These are phyloP conservation scores for Rhodotorula kratochvilovae DNA, from an alignment of 768 basidiomycete species.

Conservation along the genomic window DNA sequence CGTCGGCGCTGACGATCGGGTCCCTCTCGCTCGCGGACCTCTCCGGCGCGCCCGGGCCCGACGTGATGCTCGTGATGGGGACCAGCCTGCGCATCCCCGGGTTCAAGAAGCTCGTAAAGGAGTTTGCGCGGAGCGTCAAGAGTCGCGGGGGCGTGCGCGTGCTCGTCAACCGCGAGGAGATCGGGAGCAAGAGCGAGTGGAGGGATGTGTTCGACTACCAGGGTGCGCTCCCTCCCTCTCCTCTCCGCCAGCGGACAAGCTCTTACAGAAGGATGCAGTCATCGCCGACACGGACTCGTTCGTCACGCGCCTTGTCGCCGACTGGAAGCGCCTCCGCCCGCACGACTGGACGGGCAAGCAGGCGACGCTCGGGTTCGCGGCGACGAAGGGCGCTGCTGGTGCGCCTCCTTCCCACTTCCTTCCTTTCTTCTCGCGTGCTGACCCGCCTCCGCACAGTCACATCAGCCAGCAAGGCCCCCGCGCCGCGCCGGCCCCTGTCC, in stretches of 20 bases:
- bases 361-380: slow-evolving; percentile 56
- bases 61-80: slow-evolving; percentile 93
- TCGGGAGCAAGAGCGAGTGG: slow-evolving; percentile 69
- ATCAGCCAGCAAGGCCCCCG: neutral
- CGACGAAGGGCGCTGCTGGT: neutral
- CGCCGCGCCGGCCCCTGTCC: neutral
- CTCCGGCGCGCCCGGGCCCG: slow-evolving; percentile 62
- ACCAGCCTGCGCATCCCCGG: slow-evolving; percentile 93
- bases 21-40: slow-evolving; percentile 71
- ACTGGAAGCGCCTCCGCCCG: slow-evolving; percentile 82
- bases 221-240: slow-evolving; percentile 40
- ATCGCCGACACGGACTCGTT: slow-evolving; percentile 77
- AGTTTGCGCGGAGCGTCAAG: slow-evolving; percentile 73
- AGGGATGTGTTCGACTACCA: slow-evolving; percentile 83
- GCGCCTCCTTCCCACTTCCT: neutral
- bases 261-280: slow-evolving; percentile 46
- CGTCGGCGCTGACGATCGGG: slow-evolving; percentile 71
- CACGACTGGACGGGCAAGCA: slow-evolving; percentile 81
- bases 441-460: neutral
- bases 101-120: slow-evolving; percentile 85
- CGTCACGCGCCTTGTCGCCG: slow-evolving; percentile 69
- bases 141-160: slow-evolving; percentile 60
- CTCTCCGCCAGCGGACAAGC: too few relatives aligned
- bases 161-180: slow-evolving; percentile 85
- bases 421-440: neutral